phyloP scores from a whole-genome alignment of 441 rosid species.

The Arabidopsis lyrata region DNA sequence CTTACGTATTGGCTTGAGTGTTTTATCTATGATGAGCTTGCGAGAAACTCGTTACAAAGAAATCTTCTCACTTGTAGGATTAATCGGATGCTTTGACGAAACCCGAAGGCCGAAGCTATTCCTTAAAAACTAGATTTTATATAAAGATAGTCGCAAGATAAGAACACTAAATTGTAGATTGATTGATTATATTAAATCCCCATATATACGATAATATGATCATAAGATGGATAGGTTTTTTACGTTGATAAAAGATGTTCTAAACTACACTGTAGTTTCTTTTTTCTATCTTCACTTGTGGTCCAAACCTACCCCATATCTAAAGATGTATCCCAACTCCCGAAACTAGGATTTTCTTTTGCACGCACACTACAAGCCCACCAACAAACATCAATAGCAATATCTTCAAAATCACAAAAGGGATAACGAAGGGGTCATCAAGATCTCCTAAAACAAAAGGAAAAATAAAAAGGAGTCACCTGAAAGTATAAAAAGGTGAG shows the following conservation, averaged over 20 bases:
- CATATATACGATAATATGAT: background rate
- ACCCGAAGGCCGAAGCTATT: too few relatives aligned
- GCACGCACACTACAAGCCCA: conserved; percentile 40
- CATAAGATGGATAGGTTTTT: background rate
- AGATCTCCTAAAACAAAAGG: conserved; percentile 37
- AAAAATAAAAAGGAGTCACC: conserved; percentile 37
- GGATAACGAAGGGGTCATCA: conserved; percentile 35
- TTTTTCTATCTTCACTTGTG: conserved; percentile 17
- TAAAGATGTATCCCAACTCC: conserved; percentile 7
- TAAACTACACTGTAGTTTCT: background rate
- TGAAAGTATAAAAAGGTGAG: conserved; percentile 38
- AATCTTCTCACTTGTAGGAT: background rate
- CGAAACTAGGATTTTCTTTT: conserved; percentile 27
- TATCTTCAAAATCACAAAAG: conserved; percentile 48
- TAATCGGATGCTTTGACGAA: background rate
- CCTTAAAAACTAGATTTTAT: background rate
- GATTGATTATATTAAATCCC: conserved; percentile 23
- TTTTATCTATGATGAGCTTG: background rate
- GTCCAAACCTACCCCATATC: conserved; percentile 40
- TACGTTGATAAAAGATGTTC: conserved; percentile 9
- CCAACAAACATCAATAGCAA: conserved; percentile 43
- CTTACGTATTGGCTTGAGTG: background rate
- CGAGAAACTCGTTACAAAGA: background rate
- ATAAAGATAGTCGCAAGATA: background rate
- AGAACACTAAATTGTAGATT: background rate